Percentiles rank a stretch among this genome's conserved stretches.
phyloP scores from a whole-genome alignment of 345 rosid genomes.

The Brassica carinata region DNA sequence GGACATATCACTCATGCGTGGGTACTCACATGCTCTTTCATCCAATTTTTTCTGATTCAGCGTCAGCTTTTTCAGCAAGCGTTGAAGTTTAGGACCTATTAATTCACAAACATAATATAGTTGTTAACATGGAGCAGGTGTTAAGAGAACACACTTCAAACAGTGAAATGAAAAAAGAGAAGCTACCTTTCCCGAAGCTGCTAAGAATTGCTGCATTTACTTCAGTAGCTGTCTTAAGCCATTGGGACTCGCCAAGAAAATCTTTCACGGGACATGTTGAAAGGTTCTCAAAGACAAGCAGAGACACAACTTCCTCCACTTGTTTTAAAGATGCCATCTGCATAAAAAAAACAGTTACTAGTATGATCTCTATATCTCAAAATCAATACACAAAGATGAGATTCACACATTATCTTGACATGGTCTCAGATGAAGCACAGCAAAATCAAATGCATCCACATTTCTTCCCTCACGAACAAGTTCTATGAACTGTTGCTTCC shows the following conservation, averaged over 20 bases:
- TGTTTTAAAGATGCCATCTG: not conserved
- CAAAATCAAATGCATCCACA: not conserved
- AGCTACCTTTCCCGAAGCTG: not conserved
- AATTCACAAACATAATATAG: not conserved
- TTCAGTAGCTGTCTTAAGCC: not conserved
- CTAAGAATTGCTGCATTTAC: not conserved
- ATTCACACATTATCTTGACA: not conserved
- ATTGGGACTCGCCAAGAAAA: not conserved
- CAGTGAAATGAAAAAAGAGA: not conserved
- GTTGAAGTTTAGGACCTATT: not conserved
- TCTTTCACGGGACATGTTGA: not conserved
- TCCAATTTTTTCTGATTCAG: not conserved
- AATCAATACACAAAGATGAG: not conserved
- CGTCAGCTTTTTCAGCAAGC: not conserved
- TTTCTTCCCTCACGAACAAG: not conserved
- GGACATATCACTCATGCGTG: not conserved
- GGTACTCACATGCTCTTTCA: not conserved
- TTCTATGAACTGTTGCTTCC: not conserved
- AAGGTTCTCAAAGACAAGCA: not conserved
- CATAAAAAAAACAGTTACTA: not conserved
- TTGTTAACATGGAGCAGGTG: not conserved
- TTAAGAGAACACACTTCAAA: not conserved
- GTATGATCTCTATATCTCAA: not conserved
- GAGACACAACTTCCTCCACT: not conserved
- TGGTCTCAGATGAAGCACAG: not conserved